These are phyloP conservation scores for Pichia cephalocereana DNA, from an alignment of 805 yeast genomes.

Conservation along the genomic window DNA sequence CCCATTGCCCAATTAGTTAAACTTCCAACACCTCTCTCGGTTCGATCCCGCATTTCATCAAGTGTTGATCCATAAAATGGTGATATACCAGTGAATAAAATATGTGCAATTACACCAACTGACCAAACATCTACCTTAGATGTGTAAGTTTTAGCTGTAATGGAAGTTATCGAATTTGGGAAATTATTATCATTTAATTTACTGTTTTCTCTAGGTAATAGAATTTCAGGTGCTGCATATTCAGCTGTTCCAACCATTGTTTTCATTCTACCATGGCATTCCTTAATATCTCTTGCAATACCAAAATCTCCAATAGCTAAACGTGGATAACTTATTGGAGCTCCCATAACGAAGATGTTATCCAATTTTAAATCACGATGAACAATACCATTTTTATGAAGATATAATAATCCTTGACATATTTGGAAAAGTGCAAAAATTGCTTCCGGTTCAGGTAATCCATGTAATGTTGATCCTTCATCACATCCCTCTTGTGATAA, in stretches of 20 bases:
- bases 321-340: constrained; percentile 43
- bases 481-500: constrained; percentile 65
- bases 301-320: constrained; percentile 67
- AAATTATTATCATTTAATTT: too few species aligned
- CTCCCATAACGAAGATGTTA: constrained; percentile 49
- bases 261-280: constrained; percentile 14
- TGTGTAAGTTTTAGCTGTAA: constrained; percentile 26
- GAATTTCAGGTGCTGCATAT: constrained; percentile 66
- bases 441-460: constrained; percentile 47
- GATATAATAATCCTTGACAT: constrained; percentile 43
- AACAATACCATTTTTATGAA: constrained; percentile 46
- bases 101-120: constrained; percentile 50
- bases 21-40: constrained; percentile 32
- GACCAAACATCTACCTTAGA: constrained; percentile 64
- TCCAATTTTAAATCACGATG: constrained; percentile 64
- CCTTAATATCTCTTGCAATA: constrained; percentile 22
- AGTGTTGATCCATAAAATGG: constrained; percentile 46
- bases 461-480: constrained; percentile 33
- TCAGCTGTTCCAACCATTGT: constrained; percentile 44
- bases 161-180: background rate
- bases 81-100: constrained; percentile 53
- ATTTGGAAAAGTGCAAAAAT: constrained; percentile 48
- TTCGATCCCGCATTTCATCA: constrained; percentile 32
- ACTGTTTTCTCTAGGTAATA: constrained; percentile 22
- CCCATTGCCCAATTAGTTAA: constrained; percentile 31